Evolutionary conservation across 805 yeast species (phyloP), one percentile per base, ranked within the genome.

Genomic region (Teunomyces panamensis): DNA sequence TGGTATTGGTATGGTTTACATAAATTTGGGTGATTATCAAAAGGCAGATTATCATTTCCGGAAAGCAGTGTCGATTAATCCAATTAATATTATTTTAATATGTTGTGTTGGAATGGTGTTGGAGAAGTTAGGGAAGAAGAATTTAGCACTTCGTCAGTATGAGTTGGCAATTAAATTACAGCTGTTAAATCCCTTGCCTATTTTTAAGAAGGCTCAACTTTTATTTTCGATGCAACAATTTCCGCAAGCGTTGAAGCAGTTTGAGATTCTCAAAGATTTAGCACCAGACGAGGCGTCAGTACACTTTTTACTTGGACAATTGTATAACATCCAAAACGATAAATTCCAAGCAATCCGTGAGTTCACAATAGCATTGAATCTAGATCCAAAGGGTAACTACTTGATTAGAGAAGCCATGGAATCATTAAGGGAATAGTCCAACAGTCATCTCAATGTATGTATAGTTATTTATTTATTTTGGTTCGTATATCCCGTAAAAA

Each of bases 271-370:
- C 46, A 81, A 79, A 53, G 78, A 80, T 26, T 67, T 89, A 46
- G 96, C 96, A 0, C 97, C 99, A 0, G 96, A 92, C 63, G 98
- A 92, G 63, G 96, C 97, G 0, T 84, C 89, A 45, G 96, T 92
- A 26, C 98, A 92, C 65, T 89, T 87, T 65, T 69, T 91, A 36
- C 71, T 94, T 41, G 99, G 97, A 9, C 89, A 89, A 59, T 74
- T 91, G 46, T 89, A 90, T 75, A 87, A 84, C 56, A 78, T 85
- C 28, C 80, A 85, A 53, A 84, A 84, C 27, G 82, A 87, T 51
- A 85, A 83, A 56, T 81, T 80, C 55, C 83, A 78, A 53, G 98
- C 99, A 1, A 78, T 92, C 26, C 82, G 81, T 55, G 92, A 88
- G 58, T 89, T 88, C 55, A 92, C 98, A 0, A 79, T 85, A 39